Evolutionary conservation across 495 filamentous ascomycete species (phyloP), one percentile per base, ranked within the genome.

Genomic region (Glarea lozoyensis): DNA sequence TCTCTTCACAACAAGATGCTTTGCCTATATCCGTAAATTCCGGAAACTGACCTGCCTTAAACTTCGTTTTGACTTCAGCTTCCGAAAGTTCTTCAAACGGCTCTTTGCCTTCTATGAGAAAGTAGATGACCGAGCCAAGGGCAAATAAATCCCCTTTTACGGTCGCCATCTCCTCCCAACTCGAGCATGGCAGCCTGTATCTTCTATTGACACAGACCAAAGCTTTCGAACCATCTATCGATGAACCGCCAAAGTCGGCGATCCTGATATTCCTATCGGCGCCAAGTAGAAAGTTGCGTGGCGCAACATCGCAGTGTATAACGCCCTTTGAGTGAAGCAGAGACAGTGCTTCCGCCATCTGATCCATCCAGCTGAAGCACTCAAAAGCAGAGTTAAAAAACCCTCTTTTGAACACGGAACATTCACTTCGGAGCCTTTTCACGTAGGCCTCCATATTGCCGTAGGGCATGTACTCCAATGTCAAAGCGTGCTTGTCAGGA

Each of bases 61-160:
- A 59, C 20, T 36, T 42, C 27, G 32, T 34, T 40, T 54, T 48
- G 6, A 60, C 54, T 25, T 60, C 42, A 29, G 57, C 53, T 39
- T 49, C 50, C 49, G 50, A 15, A n/a, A 36, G 31, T n/a, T 44
- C 41, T 11, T 10, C 13, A 36, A 37, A 59, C 9, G 57, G 58
- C 17, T 16, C 16, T 22, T 49, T 35, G 25, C 56, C 52, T 17
- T 47, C 54, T 15, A 45, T 49, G 16, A 50, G 43, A 37, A 49
- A 53, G 50, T 61, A 61, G 42, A 57, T 42, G 13, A 42, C 42
- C 15, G 58, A 61, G 12, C 58, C 58, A 1, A 61, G 46, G 18
- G 43, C 48, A 40, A 59, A 61, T 40, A 52, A 23, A 35, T 54
- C 37, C n/a, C 40, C 49, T 47, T 37, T 13, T 7, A 32, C 13